phyloP scores from a whole-genome alignment of 441 rosid genomes.

The Francoa sonchifolia region DNA sequence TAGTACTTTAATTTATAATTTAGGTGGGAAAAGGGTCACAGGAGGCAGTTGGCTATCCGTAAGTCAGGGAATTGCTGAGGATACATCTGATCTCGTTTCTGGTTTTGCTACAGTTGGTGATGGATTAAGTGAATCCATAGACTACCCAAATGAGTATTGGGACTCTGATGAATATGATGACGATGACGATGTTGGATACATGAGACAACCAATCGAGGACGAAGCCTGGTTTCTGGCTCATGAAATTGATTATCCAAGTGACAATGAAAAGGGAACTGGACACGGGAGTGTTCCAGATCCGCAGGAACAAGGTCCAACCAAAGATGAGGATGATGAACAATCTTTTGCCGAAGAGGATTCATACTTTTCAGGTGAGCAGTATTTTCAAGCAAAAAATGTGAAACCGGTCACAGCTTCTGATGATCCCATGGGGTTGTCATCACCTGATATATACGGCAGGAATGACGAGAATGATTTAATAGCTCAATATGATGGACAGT shows the following conservation, averaged over 20 bases:
- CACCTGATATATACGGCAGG: conserved; percentile 52
- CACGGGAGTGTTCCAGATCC: conserved; percentile 69
- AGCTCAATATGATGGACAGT: conserved; percentile 61
- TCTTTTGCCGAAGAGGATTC: conserved; percentile 93
- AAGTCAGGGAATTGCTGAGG: conserved; percentile 91
- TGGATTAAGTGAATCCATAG: conserved; percentile 87
- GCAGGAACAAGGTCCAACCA: conserved; percentile 49
- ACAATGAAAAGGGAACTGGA: conserved; percentile 81
- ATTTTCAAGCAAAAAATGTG: conserved; percentile 48
- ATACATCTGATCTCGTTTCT: conserved; percentile 86
- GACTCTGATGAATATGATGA: conserved; percentile 98
- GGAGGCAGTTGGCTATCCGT: conserved; percentile 97
- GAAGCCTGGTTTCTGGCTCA: conserved; percentile 96
- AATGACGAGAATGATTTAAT: conserved; percentile 49
- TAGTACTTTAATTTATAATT: conserved; percentile 13
- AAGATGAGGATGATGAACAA: conserved; percentile 81
- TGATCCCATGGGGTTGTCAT: conserved; percentile 48
- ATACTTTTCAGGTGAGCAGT: conserved; percentile 73
- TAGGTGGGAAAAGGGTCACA: conserved; percentile 67
- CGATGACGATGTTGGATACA: conserved; percentile 92
- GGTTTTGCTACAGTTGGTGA: conserved; percentile 97
- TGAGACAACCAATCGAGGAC: conserved; percentile 93
- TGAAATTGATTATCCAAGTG: conserved; percentile 98
- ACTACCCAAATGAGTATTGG: conserved; percentile 89
- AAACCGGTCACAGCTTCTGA: conserved; percentile 56